phyloP scores from a whole-genome alignment of 495 filamentous ascomycete species.

The Hapsidospora chrysogenum region DNA sequence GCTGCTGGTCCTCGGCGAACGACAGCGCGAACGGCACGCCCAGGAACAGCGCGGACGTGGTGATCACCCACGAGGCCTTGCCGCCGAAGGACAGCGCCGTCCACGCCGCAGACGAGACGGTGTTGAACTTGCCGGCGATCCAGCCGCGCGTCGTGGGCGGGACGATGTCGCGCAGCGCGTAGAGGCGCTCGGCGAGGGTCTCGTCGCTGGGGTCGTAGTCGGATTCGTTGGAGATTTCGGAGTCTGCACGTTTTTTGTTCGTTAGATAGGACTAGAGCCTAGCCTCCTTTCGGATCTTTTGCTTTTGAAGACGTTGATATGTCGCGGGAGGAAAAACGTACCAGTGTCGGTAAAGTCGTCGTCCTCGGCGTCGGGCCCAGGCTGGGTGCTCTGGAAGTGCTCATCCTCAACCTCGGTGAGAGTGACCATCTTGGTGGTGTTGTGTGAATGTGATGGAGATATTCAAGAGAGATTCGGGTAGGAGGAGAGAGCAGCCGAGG shows the following conservation, averaged over 20 bases:
- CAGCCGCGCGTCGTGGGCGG: constrained; percentile 64
- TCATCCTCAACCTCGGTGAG: constrained; percentile 92
- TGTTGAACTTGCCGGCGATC: constrained; percentile 27
- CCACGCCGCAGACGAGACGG: constrained; percentile 36
- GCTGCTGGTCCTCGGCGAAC: constrained; percentile 87
- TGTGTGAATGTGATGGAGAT: too few relatives aligned
- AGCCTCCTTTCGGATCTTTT: neutral
- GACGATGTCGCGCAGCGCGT: constrained; percentile 81
- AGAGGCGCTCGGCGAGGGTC: constrained; percentile 60
- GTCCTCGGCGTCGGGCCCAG: constrained; percentile 59
- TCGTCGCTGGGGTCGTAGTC: constrained; percentile 36
- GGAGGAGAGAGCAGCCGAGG: too few relatives aligned
- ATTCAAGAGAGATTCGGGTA: too few relatives aligned
- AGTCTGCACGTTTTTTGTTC: constrained; percentile 33
- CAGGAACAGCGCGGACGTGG: constrained; percentile 72
- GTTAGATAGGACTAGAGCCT: constrained; percentile 6
- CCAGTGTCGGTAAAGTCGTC: constrained; percentile 82
- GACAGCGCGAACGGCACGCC: constrained; percentile 88
- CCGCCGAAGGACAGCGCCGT: constrained; percentile 50
- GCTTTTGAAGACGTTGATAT: neutral
- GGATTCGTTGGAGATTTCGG: constrained; percentile 45
- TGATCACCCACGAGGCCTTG: constrained; percentile 74
- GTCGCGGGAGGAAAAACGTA: constrained; percentile 20
- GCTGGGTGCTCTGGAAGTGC: constrained; percentile 67
- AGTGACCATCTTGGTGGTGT: constrained; percentile 73